phyloP scores from a whole-genome alignment of 148 eudicot species.

The Spergularia bocconei region DNA sequence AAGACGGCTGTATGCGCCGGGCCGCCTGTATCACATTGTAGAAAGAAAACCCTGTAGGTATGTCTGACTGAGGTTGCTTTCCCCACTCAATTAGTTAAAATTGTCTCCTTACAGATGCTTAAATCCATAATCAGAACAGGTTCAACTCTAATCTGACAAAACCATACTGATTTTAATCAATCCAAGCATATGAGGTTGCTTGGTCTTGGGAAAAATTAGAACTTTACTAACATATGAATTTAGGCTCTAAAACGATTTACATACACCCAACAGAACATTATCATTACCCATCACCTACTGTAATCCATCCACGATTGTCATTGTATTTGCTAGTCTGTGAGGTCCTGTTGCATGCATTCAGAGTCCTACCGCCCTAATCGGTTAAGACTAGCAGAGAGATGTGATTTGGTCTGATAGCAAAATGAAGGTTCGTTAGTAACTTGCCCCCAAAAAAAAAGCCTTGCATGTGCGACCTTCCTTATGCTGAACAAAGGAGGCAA shows the following conservation, averaged over 20 bases:
- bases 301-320: background rate
- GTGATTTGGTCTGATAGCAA: too few relatives aligned
- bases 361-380: too few relatives aligned
- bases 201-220: background rate
- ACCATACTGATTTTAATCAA: background rate
- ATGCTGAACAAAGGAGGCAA: too few relatives aligned
- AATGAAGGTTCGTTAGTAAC: too few relatives aligned
- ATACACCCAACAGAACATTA: background rate
- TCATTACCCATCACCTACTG: background rate
- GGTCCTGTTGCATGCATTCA: too few relatives aligned
- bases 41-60: conserved; percentile 91
- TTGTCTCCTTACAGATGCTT: background rate
- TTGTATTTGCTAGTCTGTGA: too few relatives aligned
- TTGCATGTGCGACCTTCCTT: too few relatives aligned
- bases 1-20: conserved; percentile 90
- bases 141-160: background rate
- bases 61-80: background rate
- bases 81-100: background rate
- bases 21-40: conserved; percentile 96
- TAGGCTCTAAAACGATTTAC: background rate
- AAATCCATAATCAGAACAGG: background rate
- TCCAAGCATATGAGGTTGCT: background rate
- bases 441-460: too few relatives aligned
- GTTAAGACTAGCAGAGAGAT: too few relatives aligned
- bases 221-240: background rate